These are phyloP conservation scores for Glarea lozoyensis DNA, from an alignment of 495 filamentous ascomycete genomes.

Conservation along the genomic window DNA sequence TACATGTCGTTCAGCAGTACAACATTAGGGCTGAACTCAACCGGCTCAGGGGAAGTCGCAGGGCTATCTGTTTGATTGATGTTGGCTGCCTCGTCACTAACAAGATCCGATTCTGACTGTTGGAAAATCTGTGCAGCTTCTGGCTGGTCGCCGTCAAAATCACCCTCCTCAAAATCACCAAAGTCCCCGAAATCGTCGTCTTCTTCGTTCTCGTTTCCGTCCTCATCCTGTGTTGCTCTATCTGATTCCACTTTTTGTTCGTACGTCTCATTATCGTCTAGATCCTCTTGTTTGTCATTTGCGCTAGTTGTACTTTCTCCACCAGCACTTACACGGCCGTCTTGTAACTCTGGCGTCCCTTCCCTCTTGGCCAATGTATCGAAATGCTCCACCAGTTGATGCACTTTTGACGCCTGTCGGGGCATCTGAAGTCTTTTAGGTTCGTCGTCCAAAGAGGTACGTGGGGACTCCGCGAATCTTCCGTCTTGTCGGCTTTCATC, in stretches of 20 bases:
- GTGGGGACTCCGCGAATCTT: slow-evolving; percentile 36
- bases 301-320: too few relatives aligned
- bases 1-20: slow-evolving; percentile 37
- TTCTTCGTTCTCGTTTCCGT: slow-evolving; percentile 17
- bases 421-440: slow-evolving; percentile 22
- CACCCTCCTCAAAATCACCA: slow-evolving; percentile 34
- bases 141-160: slow-evolving; percentile 5
- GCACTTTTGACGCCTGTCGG: slow-evolving; percentile 28
- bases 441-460: slow-evolving; percentile 47
- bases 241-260: neutral
- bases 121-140: slow-evolving; percentile 1
- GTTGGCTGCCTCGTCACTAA: neutral
- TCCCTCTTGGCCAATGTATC: slow-evolving; percentile 34
- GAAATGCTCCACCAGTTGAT: slow-evolving; percentile 37
- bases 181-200: slow-evolving; percentile 44
- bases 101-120: slow-evolving; percentile 6
- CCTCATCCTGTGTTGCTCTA: too few relatives aligned
- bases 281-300: too few relatives aligned
- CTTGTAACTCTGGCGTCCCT: neutral
- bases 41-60: slow-evolving; percentile 12
- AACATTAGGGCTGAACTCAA: slow-evolving; percentile 28
- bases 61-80: neutral
- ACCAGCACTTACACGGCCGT: slow-evolving; percentile 1
- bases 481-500: slow-evolving; percentile 31
- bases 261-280: too few relatives aligned